A percentile compares a stretch with the other conserved stretches of the same genome.
Evolutionary conservation across 495 filamentous ascomycete genomes (phyloP).

Genomic region (Daldinia grandis): DNA sequence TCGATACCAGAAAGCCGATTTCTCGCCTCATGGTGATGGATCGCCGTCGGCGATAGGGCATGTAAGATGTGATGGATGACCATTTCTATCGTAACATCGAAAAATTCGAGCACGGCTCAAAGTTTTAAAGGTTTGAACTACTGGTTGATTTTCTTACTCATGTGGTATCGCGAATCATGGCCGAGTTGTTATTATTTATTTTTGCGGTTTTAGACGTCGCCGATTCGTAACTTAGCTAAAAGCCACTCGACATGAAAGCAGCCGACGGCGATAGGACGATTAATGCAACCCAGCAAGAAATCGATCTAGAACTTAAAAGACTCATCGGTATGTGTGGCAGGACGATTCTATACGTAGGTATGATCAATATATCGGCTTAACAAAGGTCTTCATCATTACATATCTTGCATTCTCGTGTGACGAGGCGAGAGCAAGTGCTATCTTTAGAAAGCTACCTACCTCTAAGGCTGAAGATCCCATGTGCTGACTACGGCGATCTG

Average conservation of each 20-base stretch:
- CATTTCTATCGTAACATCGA: constrained; percentile 25
- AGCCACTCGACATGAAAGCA: background rate
- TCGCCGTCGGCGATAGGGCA: constrained; percentile 27
- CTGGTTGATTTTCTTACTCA: background rate
- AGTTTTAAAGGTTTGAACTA: background rate
- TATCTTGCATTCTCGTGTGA: background rate
- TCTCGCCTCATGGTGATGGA: constrained; percentile 8
- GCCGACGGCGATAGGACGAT: constrained; percentile 17
- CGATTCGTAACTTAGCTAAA: constrained; percentile 8
- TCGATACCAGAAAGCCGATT: background rate
- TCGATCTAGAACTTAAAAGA: background rate
- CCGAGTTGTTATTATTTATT: constrained; percentile 14
- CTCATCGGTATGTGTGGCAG: constrained; percentile 8
- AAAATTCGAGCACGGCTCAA: background rate
- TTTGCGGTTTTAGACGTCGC: background rate
- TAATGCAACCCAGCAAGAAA: background rate
- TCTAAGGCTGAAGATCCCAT: constrained; percentile 1
- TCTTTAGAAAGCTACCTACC: constrained; percentile 8
- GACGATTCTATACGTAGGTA: background rate
- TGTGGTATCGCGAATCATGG: background rate
- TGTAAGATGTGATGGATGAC: constrained; percentile 3
- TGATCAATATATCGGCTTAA: background rate
- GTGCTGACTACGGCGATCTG: constrained; percentile 17
- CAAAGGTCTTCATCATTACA: background rate
- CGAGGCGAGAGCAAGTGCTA: constrained; percentile 15